Conservation (phyloP, 2,329 filamentous ascomycete genomes). For the Rhinocladiella similis region DNA sequence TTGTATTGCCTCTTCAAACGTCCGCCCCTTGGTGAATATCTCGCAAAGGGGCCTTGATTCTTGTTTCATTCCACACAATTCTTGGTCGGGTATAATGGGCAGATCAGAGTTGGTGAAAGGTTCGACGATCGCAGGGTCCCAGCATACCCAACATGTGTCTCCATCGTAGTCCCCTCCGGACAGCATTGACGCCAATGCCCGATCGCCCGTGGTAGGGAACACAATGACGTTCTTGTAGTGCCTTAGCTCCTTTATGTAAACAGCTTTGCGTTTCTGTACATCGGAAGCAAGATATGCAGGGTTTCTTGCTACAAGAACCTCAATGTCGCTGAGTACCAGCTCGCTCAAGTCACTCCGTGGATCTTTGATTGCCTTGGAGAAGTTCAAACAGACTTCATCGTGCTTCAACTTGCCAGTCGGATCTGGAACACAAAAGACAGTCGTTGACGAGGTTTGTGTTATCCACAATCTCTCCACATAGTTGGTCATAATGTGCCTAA, state of each 20-base stretch:
- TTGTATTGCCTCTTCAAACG: constrained; percentile 26
- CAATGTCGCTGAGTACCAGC: constrained; percentile 46
- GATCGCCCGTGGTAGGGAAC: constrained; percentile 54
- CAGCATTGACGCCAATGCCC: constrained; percentile 58
- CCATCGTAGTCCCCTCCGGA: constrained; percentile 68
- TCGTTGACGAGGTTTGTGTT: constrained; percentile 52
- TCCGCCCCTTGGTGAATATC: constrained; percentile 13
- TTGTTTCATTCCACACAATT: constrained; percentile 50
- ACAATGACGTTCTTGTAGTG: constrained; percentile 60
- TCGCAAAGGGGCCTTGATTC: constrained; percentile 33
- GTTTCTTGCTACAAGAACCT: constrained; percentile 58
- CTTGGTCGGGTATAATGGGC: constrained; percentile 34
- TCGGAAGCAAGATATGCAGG: constrained; percentile 60
- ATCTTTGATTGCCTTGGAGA: constrained; percentile 49
- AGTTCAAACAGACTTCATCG: constrained; percentile 57
- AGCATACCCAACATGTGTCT: constrained; percentile 61
- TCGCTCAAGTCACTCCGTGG: constrained; percentile 40
- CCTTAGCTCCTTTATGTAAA: constrained; percentile 52
- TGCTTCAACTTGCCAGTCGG: constrained; percentile 52
- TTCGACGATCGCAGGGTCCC: constrained; percentile 54
- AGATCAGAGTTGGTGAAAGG: constrained; percentile 56
- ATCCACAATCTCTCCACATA: constrained; percentile 51
- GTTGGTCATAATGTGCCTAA: constrained; percentile 41
- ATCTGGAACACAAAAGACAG: constrained; percentile 59
- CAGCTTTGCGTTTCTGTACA: constrained; percentile 55